phyloP scores from a whole-genome alignment of 768 basidiomycete genomes.

The Amylocystis lapponica region DNA sequence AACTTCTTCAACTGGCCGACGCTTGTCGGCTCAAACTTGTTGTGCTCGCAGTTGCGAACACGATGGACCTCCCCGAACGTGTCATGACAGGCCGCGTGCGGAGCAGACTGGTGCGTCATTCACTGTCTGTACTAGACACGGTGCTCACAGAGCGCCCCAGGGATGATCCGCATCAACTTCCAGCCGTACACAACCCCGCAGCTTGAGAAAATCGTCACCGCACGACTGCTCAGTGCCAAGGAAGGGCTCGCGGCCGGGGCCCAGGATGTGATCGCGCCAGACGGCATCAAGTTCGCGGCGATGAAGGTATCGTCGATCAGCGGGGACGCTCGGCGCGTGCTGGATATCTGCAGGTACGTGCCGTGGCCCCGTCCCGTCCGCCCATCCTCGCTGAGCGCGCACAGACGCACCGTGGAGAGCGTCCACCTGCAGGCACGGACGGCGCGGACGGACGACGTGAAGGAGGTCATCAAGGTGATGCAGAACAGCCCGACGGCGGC shows the following conservation, averaged over 20 bases:
- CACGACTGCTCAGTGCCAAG: conserved; percentile 62
- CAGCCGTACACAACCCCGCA: conserved; percentile 77
- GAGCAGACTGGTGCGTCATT: conserved; percentile 81
- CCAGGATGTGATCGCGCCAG: conserved; percentile 49
- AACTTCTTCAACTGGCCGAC: conserved; percentile 99
- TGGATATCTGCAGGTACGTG: conserved; percentile 84
- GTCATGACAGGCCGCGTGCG: conserved; percentile 89
- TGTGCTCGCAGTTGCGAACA: conserved; percentile 96
- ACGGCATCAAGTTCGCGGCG: conserved; percentile 83
- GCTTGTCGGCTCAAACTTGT: conserved; percentile 81
- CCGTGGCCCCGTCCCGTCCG: background rate
- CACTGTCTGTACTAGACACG: background rate
- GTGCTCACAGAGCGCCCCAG: conserved; percentile 29
- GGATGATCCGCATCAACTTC: conserved; percentile 90
- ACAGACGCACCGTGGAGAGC: conserved; percentile 79
- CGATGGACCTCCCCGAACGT: conserved; percentile 95
- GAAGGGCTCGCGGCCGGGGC: conserved; percentile 43
- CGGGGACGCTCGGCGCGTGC: conserved; percentile 88
- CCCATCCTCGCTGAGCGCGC: background rate
- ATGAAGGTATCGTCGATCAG: conserved; percentile 76
- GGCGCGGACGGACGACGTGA: conserved; percentile 68
- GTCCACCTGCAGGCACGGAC: conserved; percentile 45
- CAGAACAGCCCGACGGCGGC: conserved; percentile 88
- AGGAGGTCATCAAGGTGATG: conserved; percentile 75
- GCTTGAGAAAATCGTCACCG: conserved; percentile 81